Evolutionary conservation across 179 eudicot species (phyloP).

Genomic region (Vitellaria paradoxa): DNA sequence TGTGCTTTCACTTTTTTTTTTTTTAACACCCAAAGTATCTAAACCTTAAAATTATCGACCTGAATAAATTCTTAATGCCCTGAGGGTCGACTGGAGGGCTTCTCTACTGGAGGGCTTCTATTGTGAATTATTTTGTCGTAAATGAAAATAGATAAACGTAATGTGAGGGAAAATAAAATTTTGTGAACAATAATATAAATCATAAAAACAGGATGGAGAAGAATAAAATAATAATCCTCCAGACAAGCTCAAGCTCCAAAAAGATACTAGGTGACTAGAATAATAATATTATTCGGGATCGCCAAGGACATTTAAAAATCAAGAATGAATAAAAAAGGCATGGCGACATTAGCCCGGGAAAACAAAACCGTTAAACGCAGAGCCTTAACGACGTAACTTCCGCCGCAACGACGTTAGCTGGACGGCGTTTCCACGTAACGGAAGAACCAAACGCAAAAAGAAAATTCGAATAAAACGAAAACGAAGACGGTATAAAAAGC

Average conservation of each 20-base stretch:
- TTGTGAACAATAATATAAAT: too few species aligned
- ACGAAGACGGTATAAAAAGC: conserved; percentile 6
- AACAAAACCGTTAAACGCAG: background rate
- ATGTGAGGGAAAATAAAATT: too few species aligned
- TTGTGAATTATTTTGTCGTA: too few species aligned
- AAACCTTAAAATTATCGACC: too few species aligned
- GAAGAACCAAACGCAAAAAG: conserved; percentile 7
- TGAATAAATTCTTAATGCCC: too few species aligned
- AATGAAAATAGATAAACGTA: too few species aligned
- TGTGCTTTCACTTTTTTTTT: too few species aligned
- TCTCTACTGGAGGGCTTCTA: too few species aligned
- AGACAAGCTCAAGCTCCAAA: conserved; percentile 20
- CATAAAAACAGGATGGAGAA: too few species aligned
- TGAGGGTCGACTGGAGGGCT: too few species aligned
- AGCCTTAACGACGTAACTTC: conserved; percentile 21
- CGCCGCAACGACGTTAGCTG: conserved; percentile 34
- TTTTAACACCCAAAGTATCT: too few species aligned
- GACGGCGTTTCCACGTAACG: conserved; percentile 40
- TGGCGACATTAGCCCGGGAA: background rate
- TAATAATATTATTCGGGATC: conserved; percentile 57
- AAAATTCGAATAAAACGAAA: conserved; percentile 1
- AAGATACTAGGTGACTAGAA: conserved; percentile 22
- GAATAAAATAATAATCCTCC: background rate
- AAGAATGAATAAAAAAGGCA: background rate
- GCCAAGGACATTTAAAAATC: conserved; percentile 30